phyloP scores from a whole-genome alignment of 257 asterid genomes.

The Paraleonurus japonicus region DNA sequence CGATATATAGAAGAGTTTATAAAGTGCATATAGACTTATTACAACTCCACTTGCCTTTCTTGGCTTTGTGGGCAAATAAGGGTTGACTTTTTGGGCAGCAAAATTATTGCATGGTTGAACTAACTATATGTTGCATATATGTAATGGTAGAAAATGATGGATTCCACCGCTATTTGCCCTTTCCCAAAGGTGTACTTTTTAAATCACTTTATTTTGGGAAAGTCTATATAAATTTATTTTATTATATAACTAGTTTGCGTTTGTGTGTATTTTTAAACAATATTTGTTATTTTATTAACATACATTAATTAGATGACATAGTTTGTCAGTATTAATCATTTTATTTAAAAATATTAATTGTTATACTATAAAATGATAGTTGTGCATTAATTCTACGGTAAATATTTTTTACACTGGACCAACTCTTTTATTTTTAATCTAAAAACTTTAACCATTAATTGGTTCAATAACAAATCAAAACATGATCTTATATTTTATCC shows the following conservation, averaged over 20 bases:
- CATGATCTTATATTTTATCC: background rate
- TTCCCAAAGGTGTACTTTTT: conserved; percentile 8
- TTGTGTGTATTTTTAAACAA: no score
- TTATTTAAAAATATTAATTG: no score
- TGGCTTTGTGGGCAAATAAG: conserved; percentile 31
- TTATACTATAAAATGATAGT: no score
- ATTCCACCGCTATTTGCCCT: conserved; percentile 35
- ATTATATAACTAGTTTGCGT: no score
- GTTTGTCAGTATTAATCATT: no score
- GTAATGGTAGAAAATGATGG: conserved; percentile 28
- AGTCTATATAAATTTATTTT: background rate
- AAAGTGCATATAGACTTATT: conserved; percentile 25
- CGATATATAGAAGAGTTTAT: background rate
- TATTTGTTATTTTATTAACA: no score
- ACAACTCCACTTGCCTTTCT: conserved; percentile 34
- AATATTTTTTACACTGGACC: no score
- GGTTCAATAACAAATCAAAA: no score
- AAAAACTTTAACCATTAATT: background rate
- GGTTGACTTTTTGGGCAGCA: conserved; percentile 16
- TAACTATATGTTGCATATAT: conserved; percentile 17
- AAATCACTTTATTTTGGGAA: background rate
- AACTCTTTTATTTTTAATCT: no score
- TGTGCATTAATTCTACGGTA: no score
- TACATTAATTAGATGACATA: no score
- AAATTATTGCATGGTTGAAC: conserved; percentile 45